A percentile compares a stretch with the other conserved stretches of the same genome.
Conservation (phyloP, 2,329 filamentous ascomycete genomes). For the Fusarium sterilihyphosum region DNA sequence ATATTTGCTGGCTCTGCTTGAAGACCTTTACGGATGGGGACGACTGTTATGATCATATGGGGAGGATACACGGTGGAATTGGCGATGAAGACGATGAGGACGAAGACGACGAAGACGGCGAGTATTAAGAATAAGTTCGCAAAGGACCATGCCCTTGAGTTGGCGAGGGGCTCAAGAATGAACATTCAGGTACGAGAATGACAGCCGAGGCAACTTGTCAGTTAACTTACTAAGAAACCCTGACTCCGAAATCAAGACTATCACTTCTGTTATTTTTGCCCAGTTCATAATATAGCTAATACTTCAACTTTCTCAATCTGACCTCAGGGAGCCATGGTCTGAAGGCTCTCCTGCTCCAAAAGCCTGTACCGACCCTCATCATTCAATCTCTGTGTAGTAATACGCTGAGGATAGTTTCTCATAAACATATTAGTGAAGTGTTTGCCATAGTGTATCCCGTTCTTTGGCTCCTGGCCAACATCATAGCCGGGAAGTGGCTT, state of each 20-base stretch:
- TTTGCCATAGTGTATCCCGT: constrained; percentile 61
- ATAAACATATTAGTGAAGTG: constrained; percentile 64
- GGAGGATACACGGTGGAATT: not conserved
- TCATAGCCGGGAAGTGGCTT: constrained; percentile 54
- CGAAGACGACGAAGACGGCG: not conserved
- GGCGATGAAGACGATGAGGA: not conserved
- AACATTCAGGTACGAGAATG: not conserved
- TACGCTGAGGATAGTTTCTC: constrained; percentile 59
- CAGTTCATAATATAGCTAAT: not conserved
- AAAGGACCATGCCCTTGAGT: no score
- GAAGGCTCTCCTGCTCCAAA: not conserved
- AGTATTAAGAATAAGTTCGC: not conserved
- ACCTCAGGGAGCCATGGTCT: not conserved
- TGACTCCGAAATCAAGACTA: not conserved
- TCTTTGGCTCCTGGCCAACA: constrained; percentile 41
- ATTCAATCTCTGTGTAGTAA: constrained; percentile 51
- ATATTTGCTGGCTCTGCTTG: constrained; percentile 62
- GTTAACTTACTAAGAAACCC: no score
- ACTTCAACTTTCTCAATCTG: not conserved
- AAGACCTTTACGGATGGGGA: constrained; percentile 39
- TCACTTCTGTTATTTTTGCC: not conserved
- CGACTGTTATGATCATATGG: constrained; percentile 1
- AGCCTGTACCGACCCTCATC: constrained; percentile 2
- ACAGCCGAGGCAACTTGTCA: not conserved
- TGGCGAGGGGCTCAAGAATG: not conserved